Percentiles rank a stretch among this genome's conserved stretches.
These are phyloP conservation scores for Solanum chiquidenum DNA, from an alignment of 257 asterid species.

Conservation along the genomic window DNA sequence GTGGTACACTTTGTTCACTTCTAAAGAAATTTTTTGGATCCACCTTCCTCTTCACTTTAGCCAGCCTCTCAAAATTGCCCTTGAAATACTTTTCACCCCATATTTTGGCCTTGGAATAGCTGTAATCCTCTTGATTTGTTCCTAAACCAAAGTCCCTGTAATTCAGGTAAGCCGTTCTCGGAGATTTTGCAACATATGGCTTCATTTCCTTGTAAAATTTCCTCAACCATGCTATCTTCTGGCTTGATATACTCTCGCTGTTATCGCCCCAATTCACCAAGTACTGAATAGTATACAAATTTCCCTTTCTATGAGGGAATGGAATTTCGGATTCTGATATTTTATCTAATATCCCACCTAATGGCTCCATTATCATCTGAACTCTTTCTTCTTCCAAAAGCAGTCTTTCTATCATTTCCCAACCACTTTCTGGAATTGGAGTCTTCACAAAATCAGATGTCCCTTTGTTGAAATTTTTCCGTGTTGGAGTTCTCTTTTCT, in stretches of 20 bases:
- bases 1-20: neutral
- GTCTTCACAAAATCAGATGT: neutral
- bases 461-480: neutral
- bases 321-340: neutral
- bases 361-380: neutral
- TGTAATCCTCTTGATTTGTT: neutral
- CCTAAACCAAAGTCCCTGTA: neutral
- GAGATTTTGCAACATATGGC: neutral
- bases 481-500: neutral
- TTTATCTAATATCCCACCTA: neutral
- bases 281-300: neutral
- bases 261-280: neutral
- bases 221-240: neutral
- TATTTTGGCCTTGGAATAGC: neutral
- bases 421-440: neutral
- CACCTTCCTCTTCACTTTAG: neutral
- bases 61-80: neutral
- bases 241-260: neutral
- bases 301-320: neutral
- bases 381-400: neutral
- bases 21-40: neutral
- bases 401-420: neutral
- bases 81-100: conserved; percentile 1
- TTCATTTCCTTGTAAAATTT: neutral
- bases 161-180: neutral